Percentiles rank a stretch among this genome's conserved stretches.
Conservation (phyloP, 305 asterid genomes). For the Plantago lanceolata region DNA sequence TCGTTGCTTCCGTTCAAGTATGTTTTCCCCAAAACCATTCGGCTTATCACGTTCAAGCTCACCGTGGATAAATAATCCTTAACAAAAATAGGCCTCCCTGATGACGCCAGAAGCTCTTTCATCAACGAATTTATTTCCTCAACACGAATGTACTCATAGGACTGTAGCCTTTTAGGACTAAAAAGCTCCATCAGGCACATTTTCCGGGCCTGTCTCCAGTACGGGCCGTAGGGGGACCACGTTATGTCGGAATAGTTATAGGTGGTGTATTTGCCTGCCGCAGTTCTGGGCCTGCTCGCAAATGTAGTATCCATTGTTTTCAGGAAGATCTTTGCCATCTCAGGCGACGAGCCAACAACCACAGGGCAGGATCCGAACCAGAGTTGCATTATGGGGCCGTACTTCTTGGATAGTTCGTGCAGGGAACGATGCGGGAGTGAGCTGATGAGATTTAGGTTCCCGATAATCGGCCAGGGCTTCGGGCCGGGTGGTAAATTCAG, state of each 20-base stretch:
- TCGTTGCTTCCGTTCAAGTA: background rate
- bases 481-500: constrained; percentile 4
- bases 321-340: constrained; percentile 3
- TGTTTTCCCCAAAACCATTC: constrained; percentile 10
- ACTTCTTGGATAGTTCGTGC: constrained; percentile 1
- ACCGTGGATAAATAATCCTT: constrained; percentile 5
- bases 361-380: constrained; percentile 3
- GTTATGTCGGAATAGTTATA: background rate
- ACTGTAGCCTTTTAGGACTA: background rate
- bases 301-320: constrained; percentile 2
- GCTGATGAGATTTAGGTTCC: constrained; percentile 1
- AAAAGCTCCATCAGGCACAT: constrained; percentile 8
- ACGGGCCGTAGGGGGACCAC: constrained; percentile 8
- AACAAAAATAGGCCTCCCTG: background rate
- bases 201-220: constrained; percentile 11
- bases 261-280: constrained; percentile 1
- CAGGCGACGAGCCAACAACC: background rate
- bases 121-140: constrained; percentile 1
- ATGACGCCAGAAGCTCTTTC: background rate
- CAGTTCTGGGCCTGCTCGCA: background rate
- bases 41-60: constrained; percentile 8
- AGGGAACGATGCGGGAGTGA: constrained; percentile 1
- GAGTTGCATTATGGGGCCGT: constrained; percentile 8
- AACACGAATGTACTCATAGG: constrained; percentile 5
- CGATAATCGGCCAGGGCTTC: constrained; percentile 6